Base-by-base conservation (phyloP, 352 stramenopile species). In the Phytophthora capsici region DNA sequence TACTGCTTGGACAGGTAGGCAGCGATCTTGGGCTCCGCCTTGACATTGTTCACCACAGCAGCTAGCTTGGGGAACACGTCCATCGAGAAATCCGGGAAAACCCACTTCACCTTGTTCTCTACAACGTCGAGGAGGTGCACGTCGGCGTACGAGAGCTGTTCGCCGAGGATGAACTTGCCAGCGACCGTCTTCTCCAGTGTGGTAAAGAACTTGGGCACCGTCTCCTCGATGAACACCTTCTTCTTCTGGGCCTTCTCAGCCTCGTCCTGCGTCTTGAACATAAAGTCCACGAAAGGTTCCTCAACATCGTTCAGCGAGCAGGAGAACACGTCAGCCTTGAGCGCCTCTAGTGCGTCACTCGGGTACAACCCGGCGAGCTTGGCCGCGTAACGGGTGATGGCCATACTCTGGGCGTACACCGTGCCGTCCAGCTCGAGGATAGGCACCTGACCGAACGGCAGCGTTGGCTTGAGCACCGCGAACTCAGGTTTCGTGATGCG, bases 81-180 rank as follows among this genome's bases (percentile, higher is more conserved):
- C 25, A 28, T 3, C 25, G 25, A 28, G 25, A 28, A 28, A 4
- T 28, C 25, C 25, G 25, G 25, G 25, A 28, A 28, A 28, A 28
- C 7, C 25, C 25, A 28, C 25, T 28, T 28, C 25, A 28, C 25
- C 25, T 28, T 28, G 25, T 28, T 28, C 4, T 28, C 25, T 28
- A 28, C 25, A 28, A 28, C 25, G 7, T 28, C 25, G 25, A 28
- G 25, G 25, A 28, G 25, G 25, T 28, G 25, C 25, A 28, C 4
- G 7, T 28, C 25, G 25, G 25, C 25, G 25, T 74, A 55, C 44
- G 72, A 73, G 16, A 70, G 3, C 47, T 66, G 74, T 43, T 85
- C 78, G 22, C 81, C 83, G 3, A 77, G 58, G 48, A 90, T 71
- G 50, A 83, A 91, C 50, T 72, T 73, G 25, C 80, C 80, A 16